Conservation (phyloP, 148 eudicot genomes). For the Heliosperma pusillum region DNA sequence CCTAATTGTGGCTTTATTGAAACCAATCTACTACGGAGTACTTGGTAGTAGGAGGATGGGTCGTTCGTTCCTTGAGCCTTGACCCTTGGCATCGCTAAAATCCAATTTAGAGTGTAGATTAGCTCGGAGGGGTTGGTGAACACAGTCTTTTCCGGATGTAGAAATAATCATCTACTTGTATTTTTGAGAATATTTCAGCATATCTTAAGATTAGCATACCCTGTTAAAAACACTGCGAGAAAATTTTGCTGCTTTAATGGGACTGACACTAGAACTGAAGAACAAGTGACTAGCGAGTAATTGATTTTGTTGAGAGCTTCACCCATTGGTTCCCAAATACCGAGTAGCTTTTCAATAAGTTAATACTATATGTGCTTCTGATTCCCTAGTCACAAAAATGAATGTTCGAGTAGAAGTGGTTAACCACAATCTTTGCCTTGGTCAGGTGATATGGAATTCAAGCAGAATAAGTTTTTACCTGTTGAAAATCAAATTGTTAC, state of each 20-base stretch:
- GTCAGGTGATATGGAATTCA: constrained; percentile 98
- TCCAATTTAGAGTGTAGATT: not conserved
- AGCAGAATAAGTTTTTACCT: constrained; percentile 91
- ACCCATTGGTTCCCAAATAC: too few species aligned
- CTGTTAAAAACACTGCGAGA: too few species aligned
- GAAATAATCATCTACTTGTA: not conserved
- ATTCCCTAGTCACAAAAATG: not conserved
- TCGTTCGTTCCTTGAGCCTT: too few species aligned
- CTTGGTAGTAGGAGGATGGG: not conserved
- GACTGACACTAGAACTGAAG: too few species aligned
- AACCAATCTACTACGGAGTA: not conserved
- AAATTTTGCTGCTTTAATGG: too few species aligned
- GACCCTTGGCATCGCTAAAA: not conserved
- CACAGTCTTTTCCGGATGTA: not conserved
- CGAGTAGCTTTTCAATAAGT: not conserved
- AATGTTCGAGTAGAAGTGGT: not conserved
- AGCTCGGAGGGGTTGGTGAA: not conserved
- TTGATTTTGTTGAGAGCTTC: not conserved
- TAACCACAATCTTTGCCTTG: constrained; percentile 6
- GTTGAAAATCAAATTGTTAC: constrained; percentile 94
- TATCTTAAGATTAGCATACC: not conserved
- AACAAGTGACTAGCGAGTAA: not conserved
- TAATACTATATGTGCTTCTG: not conserved
- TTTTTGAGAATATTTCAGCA: not conserved
- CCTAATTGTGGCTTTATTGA: not conserved